Percentiles rank a stretch among this genome's conserved stretches.
Conservation (phyloP, 2,329 filamentous ascomycete species). For the Diaporthe citriasiana region DNA sequence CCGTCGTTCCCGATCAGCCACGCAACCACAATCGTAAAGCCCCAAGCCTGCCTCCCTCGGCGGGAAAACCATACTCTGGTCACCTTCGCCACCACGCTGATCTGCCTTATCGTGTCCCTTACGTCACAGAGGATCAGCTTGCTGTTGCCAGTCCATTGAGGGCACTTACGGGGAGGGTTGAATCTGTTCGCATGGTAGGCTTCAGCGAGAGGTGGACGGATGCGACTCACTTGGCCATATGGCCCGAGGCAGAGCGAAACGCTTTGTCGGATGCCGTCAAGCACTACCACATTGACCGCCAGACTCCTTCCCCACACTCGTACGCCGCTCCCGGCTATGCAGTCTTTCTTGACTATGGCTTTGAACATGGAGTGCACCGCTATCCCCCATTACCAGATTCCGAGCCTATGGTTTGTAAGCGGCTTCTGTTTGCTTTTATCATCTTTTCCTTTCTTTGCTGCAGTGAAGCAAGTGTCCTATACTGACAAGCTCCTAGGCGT, state of each 20-base stretch:
- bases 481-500: slow-evolving; percentile 15
- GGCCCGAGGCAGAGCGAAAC: slow-evolving; percentile 35
- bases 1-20: slow-evolving; percentile 9
- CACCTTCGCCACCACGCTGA: slow-evolving; percentile 38
- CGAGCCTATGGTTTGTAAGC: slow-evolving; percentile 40
- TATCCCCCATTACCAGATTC: slow-evolving; percentile 41
- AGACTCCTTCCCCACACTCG: slow-evolving; percentile 39
- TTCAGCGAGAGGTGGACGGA: slow-evolving; percentile 52
- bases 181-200: slow-evolving; percentile 54
- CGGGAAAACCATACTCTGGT: slow-evolving; percentile 36
- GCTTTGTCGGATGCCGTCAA: slow-evolving; percentile 7
- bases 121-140: slow-evolving; percentile 52
- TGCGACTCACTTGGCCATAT: slow-evolving; percentile 28
- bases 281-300: slow-evolving; percentile 36
- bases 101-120: slow-evolving; percentile 42
- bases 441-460: not conserved
- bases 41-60: slow-evolving; percentile 40
- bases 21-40: slow-evolving; percentile 15
- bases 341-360: slow-evolving; percentile 39
- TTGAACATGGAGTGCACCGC: slow-evolving; percentile 38
- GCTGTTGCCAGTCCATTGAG: slow-evolving; percentile 51
- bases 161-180: slow-evolving; percentile 49
- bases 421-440: not conserved
- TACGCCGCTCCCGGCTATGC: slow-evolving; percentile 37
- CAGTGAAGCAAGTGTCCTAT: not conserved